Conservation (phyloP, 345 rosid genomes). For the Rhodamnia argentea region DNA sequence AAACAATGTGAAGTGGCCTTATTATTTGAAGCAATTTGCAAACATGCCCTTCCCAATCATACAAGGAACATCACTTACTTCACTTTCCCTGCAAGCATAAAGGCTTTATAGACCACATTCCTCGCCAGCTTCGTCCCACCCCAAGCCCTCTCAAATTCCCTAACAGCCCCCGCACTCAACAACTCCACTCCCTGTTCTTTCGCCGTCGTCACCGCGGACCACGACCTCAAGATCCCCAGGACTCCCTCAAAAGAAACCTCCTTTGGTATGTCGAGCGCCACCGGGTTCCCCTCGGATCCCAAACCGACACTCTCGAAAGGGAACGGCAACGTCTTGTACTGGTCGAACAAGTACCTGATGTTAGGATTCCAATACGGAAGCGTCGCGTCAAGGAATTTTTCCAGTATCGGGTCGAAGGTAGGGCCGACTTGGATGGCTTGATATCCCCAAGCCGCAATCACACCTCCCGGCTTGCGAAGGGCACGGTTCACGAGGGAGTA, state of each 20-base stretch:
- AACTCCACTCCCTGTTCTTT: conserved; percentile 50
- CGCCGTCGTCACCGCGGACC: conserved; percentile 39
- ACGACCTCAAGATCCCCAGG: conserved; percentile 32
- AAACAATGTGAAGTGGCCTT: background rate
- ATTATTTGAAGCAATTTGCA: background rate
- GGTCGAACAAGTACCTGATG: conserved; percentile 14
- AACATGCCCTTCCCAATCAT: background rate
- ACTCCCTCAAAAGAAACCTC: conserved; percentile 40
- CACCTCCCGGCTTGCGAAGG: conserved; percentile 49
- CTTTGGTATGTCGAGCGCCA: conserved; percentile 33
- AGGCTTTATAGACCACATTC: conserved; percentile 33
- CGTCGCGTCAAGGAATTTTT: conserved; percentile 28
- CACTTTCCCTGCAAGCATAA: conserved; percentile 54
- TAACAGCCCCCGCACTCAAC: conserved; percentile 31
- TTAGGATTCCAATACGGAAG: conserved; percentile 33
- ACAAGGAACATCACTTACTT: background rate
- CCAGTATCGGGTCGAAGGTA: conserved; percentile 30
- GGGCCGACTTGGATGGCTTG: conserved; percentile 29
- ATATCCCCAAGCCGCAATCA: conserved; percentile 58
- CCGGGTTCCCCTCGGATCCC: conserved; percentile 48
- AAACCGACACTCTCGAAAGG: conserved; percentile 49
- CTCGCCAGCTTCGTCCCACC: conserved; percentile 43
- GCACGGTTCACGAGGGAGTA: conserved; percentile 32
- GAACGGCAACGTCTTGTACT: conserved; percentile 46
- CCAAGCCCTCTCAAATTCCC: conserved; percentile 51